Evolutionary conservation across 2,329 filamentous ascomycete genomes (phyloP).

Genomic region (Pseudopithomyces chartarum): DNA sequence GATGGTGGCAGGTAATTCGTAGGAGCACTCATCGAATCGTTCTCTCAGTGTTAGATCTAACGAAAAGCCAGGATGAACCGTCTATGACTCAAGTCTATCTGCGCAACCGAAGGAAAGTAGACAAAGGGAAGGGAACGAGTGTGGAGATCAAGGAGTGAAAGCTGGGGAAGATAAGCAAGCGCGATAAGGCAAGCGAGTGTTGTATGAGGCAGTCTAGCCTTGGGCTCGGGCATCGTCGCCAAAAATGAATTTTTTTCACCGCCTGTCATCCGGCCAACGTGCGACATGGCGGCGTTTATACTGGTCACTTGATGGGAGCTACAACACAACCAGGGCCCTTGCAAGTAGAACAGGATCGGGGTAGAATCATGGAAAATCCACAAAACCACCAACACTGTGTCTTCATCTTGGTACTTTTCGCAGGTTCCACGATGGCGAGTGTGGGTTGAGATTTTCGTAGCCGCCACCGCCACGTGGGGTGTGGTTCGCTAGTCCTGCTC

Average conservation of each 20-base stretch:
- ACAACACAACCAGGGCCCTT: background rate
- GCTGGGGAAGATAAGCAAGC: constrained; percentile 19
- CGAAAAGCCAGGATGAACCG: background rate
- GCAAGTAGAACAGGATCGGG: background rate
- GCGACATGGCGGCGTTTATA: constrained; percentile 2
- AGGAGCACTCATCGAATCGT: constrained; percentile 32
- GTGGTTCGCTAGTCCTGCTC: no score
- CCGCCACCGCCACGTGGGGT: constrained; percentile 8
- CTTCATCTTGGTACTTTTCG: background rate
- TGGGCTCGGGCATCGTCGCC: constrained; percentile 26
- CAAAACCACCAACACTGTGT: background rate
- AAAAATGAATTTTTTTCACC: constrained; percentile 34
- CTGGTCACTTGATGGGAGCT: background rate
- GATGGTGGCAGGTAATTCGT: constrained; percentile 38
- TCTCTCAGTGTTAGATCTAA: background rate
- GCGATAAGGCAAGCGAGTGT: constrained; percentile 10
- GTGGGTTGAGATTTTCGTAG: background rate
- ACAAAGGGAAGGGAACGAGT: constrained; percentile 8
- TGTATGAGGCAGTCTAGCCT: constrained; percentile 30
- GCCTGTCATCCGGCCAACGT: constrained; percentile 31
- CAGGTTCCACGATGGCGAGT: background rate
- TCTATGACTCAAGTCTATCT: constrained; percentile 4
- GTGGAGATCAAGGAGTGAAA: constrained; percentile 21
- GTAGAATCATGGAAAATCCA: background rate
- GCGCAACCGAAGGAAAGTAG: constrained; percentile 10